Base-by-base conservation (phyloP, 306 rosid genomes). In the Vicia sativa region DNA sequence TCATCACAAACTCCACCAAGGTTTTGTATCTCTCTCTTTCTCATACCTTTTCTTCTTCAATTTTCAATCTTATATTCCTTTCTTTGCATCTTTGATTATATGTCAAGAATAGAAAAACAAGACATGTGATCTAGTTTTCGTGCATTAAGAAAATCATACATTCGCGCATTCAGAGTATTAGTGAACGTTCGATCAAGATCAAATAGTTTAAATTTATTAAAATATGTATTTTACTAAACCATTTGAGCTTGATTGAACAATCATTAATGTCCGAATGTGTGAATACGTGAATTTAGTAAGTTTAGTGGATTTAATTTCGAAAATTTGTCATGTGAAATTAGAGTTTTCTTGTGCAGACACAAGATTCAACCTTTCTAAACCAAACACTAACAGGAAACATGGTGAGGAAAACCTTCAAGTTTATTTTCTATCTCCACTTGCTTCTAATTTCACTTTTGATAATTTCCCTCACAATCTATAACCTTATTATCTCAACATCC, bases 351-450 rank as follows among this genome's bases (percentile, higher is more conserved):
- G 50, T 45, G 65, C 78, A 82, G 89, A 59, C 12, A 46, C 83
- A 79, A 71, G 69, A 76, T 62, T 52, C 64, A 42, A 70, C 13
- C 38, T 74, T 65, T 78, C 46, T 11, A 64, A 67, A 37, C 60
- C 37, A 60, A 70, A 70, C 79, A 31, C 29, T 62, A 45, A 72
- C 25, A 2, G 72, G 75, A 44, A 39, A 43, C 39, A 46, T 70
- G 21, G 7, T 62, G 59, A 65, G 66, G 61, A 75, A 68, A 29
- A 25, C 79, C 23, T 73, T 76, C 19, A 11, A 48, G 46, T 4
- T 74, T 46, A 44, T 87, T 19, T 87, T 87, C 75, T 65, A 28
- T 78, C 26, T 74, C 16, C 90, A 87, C 75, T 31, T 83, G 45
- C 16, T 78, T 53, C 50, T 85, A 31, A 75, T 82, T 18, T 23